phyloP scores from a whole-genome alignment of 371 early-diverging fungal genomes.

The Entomophthora muscae region DNA sequence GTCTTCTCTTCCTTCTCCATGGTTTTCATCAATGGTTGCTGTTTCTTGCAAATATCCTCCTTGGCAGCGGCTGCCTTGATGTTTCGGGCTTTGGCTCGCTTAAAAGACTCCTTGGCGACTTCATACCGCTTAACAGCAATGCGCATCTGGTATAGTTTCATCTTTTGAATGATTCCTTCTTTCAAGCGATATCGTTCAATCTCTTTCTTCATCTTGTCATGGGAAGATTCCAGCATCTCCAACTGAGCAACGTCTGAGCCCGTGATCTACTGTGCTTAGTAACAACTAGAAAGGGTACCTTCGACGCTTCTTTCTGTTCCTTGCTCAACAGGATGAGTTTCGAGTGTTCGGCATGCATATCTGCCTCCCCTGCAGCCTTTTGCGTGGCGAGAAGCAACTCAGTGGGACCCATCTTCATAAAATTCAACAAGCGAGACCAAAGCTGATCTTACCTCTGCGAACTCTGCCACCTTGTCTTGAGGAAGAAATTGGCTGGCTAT shows the following conservation, averaged over 20 bases:
- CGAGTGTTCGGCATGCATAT: constrained; percentile 42
- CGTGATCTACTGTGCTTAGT: constrained; percentile 18
- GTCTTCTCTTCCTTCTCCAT: neutral
- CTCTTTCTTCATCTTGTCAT: constrained; percentile 44
- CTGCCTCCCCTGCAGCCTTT: constrained; percentile 53
- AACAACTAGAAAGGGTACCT: constrained; percentile 18
- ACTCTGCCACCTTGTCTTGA: constrained; percentile 85
- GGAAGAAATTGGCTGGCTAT: constrained; percentile 75
- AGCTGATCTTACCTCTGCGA: constrained; percentile 43
- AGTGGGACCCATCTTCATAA: constrained; percentile 40
- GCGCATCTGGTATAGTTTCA: neutral
- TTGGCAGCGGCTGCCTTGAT: neutral
- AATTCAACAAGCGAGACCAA: neutral
- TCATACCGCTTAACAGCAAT: neutral
- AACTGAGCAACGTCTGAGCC: constrained; percentile 31
- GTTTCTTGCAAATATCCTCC: neutral
- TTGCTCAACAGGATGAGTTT: constrained; percentile 37
- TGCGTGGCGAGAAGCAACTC: constrained; percentile 69
- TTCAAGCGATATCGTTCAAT: constrained; percentile 52
- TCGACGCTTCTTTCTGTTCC: constrained; percentile 30
- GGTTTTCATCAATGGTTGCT: neutral
- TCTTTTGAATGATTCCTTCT: constrained; percentile 7
- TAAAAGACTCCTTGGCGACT: neutral
- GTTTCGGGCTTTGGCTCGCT: neutral
- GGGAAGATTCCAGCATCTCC: constrained; percentile 31